Conservation (phyloP, 495 filamentous ascomycete species). For the Penicillium roqueforti region DNA sequence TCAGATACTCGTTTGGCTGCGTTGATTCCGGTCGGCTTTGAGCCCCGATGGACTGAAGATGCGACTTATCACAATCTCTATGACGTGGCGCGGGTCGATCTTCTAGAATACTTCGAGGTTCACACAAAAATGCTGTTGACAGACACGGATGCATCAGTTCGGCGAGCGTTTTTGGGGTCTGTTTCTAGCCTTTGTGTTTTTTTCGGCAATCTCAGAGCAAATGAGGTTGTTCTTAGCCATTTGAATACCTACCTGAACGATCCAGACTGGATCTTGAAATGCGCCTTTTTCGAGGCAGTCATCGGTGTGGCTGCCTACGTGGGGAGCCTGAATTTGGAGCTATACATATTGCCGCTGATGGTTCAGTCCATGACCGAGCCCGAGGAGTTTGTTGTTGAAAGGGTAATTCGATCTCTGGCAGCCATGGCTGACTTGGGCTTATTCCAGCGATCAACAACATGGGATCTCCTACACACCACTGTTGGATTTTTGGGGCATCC, state of each 20-base stretch:
- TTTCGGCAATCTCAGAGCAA: slow-evolving; percentile 83
- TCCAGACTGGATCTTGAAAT: slow-evolving; percentile 92
- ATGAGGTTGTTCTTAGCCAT: slow-evolving; percentile 91
- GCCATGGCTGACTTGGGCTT: slow-evolving; percentile 84
- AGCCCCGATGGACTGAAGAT: slow-evolving; percentile 61
- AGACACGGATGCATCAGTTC: slow-evolving; percentile 81
- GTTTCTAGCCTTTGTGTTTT: slow-evolving; percentile 92
- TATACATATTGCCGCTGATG: slow-evolving; percentile 95
- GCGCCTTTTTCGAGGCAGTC: slow-evolving; percentile 93
- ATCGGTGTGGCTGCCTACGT: slow-evolving; percentile 90
- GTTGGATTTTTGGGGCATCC: slow-evolving; percentile 87
- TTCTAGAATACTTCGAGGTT: slow-evolving; percentile 73
- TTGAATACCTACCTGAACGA: slow-evolving; percentile 98
- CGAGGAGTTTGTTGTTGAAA: slow-evolving; percentile 92
- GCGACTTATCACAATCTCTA: slow-evolving; percentile 75
- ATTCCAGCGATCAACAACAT: slow-evolving; percentile 76
- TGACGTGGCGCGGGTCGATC: slow-evolving; percentile 72
- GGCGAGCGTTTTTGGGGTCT: slow-evolving; percentile 87
- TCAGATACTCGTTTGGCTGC: slow-evolving; percentile 78
- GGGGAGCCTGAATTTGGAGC: slow-evolving; percentile 81
- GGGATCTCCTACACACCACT: slow-evolving; percentile 79
- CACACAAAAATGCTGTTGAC: slow-evolving; percentile 89
- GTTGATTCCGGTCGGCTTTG: slow-evolving; percentile 64
- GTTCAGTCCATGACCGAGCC: slow-evolving; percentile 93
- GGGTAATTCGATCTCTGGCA: slow-evolving; percentile 82